Base-by-base conservation (phyloP, 495 filamentous ascomycete species). In the Penicillium egyptiacum region DNA sequence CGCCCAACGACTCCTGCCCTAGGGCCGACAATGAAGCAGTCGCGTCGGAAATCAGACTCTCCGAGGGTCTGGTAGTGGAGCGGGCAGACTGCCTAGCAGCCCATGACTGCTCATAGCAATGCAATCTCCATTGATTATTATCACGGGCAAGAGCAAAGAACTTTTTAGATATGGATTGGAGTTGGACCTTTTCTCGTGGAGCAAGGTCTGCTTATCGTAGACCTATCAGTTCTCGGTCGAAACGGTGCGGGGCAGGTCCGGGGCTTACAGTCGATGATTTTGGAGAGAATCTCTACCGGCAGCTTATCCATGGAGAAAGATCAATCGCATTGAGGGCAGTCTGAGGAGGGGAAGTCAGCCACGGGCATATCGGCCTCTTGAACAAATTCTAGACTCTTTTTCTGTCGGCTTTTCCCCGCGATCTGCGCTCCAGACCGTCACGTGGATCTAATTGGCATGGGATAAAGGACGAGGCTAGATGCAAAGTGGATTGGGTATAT, bases 251-350 rank as follows among this genome's bases (percentile, higher is more conserved):
- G 69, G 68, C 59, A 61, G 31, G 48, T 63, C 53, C 51, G 53
- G 65, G 57, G 74, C 85, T 78, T 76, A 91, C 87, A 88, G 45
- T 85, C 82, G 55, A 88, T 70, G 58, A 92, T 89, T 65, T 90
- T 86, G 60, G 89, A 79, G 44, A 92, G 68, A 53, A 92, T 82
- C 74, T 94, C 90, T 64, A 83, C 81, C n/a, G 90, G 90, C 31
- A 94, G 81, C 39, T 67, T 79, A 53, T 86, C 78, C 82, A 87
- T 86, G 70, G 59, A 62, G 65, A 54, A 48, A 46, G 50, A 51
- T 35, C 47, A 56, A 50, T 57, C 64, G 64, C 73, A 77, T 79
- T 62, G 61, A 67, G 73, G 68, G 68, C 69, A 64, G 52, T 49
- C 26, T 33, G 26, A 30, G 40, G 51, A 48, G 40, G 53, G 44